Conservation (phyloP, 1,284 basidiomycete genomes). For the Malassezia sympodialis region DNA sequence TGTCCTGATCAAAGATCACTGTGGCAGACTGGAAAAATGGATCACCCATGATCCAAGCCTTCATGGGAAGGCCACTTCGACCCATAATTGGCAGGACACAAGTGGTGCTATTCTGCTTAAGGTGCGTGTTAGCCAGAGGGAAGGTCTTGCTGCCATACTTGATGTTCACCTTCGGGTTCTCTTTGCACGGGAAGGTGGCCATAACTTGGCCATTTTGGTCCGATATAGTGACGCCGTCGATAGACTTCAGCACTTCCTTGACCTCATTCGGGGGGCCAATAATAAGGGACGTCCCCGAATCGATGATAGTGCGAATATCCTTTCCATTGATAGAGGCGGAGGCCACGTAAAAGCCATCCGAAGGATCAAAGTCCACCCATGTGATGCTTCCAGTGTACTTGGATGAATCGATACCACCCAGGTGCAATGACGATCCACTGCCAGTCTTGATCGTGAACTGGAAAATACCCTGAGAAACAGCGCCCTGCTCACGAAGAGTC, state of each 20-base stretch:
- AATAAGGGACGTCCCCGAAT: conserved; percentile 53
- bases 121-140: background rate
- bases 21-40: conserved; percentile 38
- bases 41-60: conserved; percentile 50
- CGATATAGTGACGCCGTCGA: conserved; percentile 50
- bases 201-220: background rate
- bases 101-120: conserved; percentile 22
- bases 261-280: conserved; percentile 48
- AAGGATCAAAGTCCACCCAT: conserved; percentile 47
- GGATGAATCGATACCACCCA: conserved; percentile 51
- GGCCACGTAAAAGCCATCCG: conserved; percentile 43
- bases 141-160: background rate
- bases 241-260: conserved; percentile 50
- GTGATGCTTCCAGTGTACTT: conserved; percentile 43
- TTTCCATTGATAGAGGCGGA: conserved; percentile 32
- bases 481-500: conserved; percentile 21
- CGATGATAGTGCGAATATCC: conserved; percentile 51
- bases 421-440: conserved; percentile 55
- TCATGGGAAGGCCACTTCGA: conserved; percentile 35
- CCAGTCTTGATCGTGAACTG: conserved; percentile 52
- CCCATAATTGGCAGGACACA: conserved; percentile 43
- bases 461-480: conserved; percentile 40
- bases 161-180: background rate
- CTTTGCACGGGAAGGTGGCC: background rate
- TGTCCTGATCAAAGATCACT: conserved; percentile 48